phyloP scores from a whole-genome alignment of 208 protist species.

The Naegleria lovaniensis region DNA sequence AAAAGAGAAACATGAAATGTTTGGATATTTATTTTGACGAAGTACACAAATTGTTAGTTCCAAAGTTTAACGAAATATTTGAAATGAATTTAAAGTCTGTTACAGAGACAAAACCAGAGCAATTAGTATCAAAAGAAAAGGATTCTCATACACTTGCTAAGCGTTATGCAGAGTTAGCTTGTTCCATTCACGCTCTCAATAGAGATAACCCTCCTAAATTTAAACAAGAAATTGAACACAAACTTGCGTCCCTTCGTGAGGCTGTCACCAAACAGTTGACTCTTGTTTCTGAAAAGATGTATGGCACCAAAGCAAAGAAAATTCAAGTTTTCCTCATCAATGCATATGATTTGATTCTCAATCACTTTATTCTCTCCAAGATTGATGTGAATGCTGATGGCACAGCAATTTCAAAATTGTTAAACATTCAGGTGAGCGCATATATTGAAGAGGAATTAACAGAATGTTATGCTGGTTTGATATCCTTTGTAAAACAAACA shows the following conservation, averaged over 20 bases:
- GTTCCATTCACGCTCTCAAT: neutral
- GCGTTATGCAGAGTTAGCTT: neutral
- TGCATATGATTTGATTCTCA: neutral
- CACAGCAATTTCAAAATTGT: neutral
- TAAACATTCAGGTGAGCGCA: neutral
- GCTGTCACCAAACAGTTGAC: neutral
- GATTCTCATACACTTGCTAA: conserved; percentile 1
- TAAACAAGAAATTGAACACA: neutral
- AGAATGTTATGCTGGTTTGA: neutral
- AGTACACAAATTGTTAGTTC: neutral
- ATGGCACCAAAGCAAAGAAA: neutral
- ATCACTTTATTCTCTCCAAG: neutral
- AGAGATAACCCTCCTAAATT: neutral
- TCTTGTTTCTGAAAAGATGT: neutral
- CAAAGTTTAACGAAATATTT: conserved; percentile 5
- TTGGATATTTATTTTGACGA: conserved; percentile 1
- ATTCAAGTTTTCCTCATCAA: neutral
- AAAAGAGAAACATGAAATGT: conserved; percentile 5
- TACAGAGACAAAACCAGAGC: neutral
- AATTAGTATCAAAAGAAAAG: conserved; percentile 2
- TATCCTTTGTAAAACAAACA: neutral
- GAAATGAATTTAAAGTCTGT: neutral
- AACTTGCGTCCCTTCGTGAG: neutral
- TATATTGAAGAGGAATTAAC: neutral
- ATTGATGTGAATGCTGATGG: neutral